These are phyloP conservation scores for Lepidium sativum DNA, from an alignment of 345 rosid species.

Conservation along the genomic window DNA sequence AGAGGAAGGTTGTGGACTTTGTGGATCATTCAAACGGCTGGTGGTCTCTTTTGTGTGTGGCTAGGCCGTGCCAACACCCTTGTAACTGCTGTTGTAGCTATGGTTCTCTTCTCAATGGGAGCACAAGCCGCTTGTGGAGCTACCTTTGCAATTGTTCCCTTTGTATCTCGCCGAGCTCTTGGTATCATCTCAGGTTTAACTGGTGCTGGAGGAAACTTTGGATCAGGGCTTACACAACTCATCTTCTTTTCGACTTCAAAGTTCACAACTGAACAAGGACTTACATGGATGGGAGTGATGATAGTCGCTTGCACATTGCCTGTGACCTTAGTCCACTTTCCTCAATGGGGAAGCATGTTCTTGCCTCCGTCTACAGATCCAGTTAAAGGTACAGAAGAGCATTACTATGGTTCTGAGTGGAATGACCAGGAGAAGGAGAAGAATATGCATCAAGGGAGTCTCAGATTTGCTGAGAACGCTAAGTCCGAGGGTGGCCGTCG, in stretches of 20 bases:
- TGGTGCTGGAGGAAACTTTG: constrained; percentile 53
- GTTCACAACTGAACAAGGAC: constrained; percentile 31
- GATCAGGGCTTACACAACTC: constrained; percentile 49
- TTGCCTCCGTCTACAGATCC: constrained; percentile 32
- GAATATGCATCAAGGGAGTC: constrained; percentile 46
- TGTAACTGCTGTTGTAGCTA: constrained; percentile 25
- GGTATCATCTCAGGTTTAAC: constrained; percentile 46
- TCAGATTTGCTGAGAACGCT: constrained; percentile 48
- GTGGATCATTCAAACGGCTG: constrained; percentile 48
- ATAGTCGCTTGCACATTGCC: constrained; percentile 46
- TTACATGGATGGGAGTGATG: constrained; percentile 49
- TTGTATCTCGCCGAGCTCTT: constrained; percentile 44
- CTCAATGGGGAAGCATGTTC: constrained; percentile 65
- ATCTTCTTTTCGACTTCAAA: constrained; percentile 36
- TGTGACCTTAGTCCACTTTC: constrained; percentile 39
- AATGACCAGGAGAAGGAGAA: constrained; percentile 38
- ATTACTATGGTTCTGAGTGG: constrained; percentile 48
- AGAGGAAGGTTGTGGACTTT: constrained; percentile 47
- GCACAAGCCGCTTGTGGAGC: constrained; percentile 58
- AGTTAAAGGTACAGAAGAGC: constrained; percentile 38
- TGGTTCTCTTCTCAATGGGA: constrained; percentile 46
- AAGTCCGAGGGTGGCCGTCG: constrained; percentile 43
- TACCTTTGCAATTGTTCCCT: constrained; percentile 49
- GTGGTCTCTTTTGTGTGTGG: constrained; percentile 51
- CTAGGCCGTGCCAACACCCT: constrained; percentile 37